Conservation (phyloP, 2,329 filamentous ascomycete genomes). For the Aspergillus hiratsukae region DNA sequence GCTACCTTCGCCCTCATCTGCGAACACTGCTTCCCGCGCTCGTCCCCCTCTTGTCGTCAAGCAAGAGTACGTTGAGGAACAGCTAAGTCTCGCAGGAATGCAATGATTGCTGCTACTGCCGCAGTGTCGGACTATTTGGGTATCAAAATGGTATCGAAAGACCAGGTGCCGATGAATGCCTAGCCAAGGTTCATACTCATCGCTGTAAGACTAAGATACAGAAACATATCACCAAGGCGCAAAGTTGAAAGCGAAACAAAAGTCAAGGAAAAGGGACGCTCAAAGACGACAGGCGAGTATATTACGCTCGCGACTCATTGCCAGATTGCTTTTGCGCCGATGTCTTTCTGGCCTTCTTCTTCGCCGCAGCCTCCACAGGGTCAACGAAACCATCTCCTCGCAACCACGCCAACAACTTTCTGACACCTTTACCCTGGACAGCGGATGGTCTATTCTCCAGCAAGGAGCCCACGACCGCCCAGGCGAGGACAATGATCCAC, state of each 20-base stretch:
- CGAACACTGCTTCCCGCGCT: not conserved
- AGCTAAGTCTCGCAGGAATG: not conserved
- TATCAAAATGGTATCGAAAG: not conserved
- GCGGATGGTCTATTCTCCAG: conserved; percentile 68
- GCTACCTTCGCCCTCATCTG: not conserved
- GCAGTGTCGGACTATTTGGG: not conserved
- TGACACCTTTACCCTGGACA: conserved; percentile 61
- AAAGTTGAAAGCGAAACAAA: not conserved
- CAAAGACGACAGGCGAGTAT: not conserved
- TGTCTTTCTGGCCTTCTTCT: conserved; percentile 29
- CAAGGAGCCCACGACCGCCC: conserved; percentile 72
- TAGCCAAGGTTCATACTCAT: not conserved
- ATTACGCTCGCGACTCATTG: not conserved
- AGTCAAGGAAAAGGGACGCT: not conserved
- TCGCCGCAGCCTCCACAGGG: conserved; percentile 50
- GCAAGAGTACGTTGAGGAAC: conserved; percentile 21
- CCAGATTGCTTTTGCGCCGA: conserved; percentile 10
- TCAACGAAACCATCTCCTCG: conserved; percentile 73
- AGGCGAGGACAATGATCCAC: conserved; percentile 71
- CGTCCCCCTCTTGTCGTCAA: not conserved
- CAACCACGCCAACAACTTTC: conserved; percentile 70
- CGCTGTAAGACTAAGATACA: not conserved
- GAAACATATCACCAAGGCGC: not conserved
- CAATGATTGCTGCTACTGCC: not conserved
- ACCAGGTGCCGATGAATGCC: not conserved